Conservation (phyloP, 1,139 yeast species). For the Suzukiozyma palmioleophila region DNA sequence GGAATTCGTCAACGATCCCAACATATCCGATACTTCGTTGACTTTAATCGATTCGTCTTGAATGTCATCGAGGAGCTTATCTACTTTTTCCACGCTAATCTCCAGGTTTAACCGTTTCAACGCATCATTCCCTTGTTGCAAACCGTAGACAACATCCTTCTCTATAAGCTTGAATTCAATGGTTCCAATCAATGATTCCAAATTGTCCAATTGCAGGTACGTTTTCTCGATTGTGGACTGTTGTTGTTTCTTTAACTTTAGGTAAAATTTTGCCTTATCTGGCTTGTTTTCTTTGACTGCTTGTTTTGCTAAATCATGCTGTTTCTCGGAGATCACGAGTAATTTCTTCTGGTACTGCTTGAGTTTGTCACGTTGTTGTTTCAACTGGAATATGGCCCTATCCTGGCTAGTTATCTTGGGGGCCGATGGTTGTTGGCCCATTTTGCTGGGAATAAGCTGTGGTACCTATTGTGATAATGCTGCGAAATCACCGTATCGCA, state of each 20-base stretch:
- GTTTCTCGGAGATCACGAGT: constrained; percentile 50
- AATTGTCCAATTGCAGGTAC: constrained; percentile 69
- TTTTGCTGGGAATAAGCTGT: constrained; percentile 8
- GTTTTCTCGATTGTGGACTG: constrained; percentile 63
- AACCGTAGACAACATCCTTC: constrained; percentile 75
- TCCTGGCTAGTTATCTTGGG: constrained; percentile 78
- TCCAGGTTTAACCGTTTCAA: constrained; percentile 72
- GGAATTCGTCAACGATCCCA: constrained; percentile 48
- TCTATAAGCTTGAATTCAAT: constrained; percentile 89
- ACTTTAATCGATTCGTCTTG: constrained; percentile 81
- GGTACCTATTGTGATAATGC: background rate
- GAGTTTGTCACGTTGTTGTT: constrained; percentile 81
- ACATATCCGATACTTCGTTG: constrained; percentile 51
- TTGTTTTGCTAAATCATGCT: constrained; percentile 53
- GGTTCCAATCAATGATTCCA: constrained; percentile 68
- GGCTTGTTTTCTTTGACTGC: constrained; percentile 53
- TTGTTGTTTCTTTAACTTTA: constrained; percentile 80
- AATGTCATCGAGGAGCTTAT: constrained; percentile 75
- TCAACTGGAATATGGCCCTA: constrained; percentile 77
- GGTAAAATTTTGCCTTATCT: constrained; percentile 61
- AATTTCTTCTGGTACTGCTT: constrained; percentile 69
- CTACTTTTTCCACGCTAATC: constrained; percentile 75
- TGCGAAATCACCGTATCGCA: too few species aligned
- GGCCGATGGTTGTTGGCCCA: constrained; percentile 45
- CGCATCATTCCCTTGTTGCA: constrained; percentile 74